Percentiles rank a stretch among this genome's conserved stretches.
phyloP scores from a whole-genome alignment of 345 rosid genomes.

The Salix exigua region DNA sequence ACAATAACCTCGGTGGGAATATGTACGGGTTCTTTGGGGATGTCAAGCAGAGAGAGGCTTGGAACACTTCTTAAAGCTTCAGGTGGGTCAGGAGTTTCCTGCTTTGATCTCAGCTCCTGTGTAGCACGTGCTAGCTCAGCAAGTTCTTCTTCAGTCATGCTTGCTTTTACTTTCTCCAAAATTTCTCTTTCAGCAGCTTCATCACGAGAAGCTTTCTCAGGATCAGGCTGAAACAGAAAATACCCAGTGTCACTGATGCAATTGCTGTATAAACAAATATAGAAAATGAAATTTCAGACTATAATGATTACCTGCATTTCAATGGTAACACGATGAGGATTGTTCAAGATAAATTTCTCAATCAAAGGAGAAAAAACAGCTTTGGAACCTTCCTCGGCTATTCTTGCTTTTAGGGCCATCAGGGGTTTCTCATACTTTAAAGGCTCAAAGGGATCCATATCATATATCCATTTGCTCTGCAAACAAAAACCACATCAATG shows the following conservation, averaged over 20 bases:
- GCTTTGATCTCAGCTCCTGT: constrained; percentile 74
- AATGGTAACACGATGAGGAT: constrained; percentile 77
- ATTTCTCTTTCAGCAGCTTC: constrained; percentile 76
- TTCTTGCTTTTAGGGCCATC: constrained; percentile 68
- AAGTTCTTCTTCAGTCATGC: constrained; percentile 89
- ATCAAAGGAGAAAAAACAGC: constrained; percentile 92
- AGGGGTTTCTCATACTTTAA: constrained; percentile 85
- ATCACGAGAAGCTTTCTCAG: constrained; percentile 78
- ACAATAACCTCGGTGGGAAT: constrained; percentile 71
- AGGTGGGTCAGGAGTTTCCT: constrained; percentile 95
- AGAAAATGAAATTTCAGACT: constrained; percentile 7
- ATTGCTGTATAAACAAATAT: neutral
- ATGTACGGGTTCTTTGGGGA: constrained; percentile 76
- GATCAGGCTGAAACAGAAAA: constrained; percentile 69
- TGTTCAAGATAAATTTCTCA: constrained; percentile 77
- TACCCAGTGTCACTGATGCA: constrained; percentile 16
- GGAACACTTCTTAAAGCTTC: constrained; percentile 86
- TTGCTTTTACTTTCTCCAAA: constrained; percentile 62
- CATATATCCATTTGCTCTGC: constrained; percentile 97
- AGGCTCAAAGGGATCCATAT: constrained; percentile 95
- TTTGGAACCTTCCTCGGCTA: constrained; percentile 80
- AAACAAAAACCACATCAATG: constrained; percentile 22
- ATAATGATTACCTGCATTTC: constrained; percentile 77
- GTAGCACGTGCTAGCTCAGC: constrained; percentile 89
- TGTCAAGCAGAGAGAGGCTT: constrained; percentile 65